phyloP scores from a whole-genome alignment of 352 stramenopile genomes.

The Pythium insidiosum region DNA sequence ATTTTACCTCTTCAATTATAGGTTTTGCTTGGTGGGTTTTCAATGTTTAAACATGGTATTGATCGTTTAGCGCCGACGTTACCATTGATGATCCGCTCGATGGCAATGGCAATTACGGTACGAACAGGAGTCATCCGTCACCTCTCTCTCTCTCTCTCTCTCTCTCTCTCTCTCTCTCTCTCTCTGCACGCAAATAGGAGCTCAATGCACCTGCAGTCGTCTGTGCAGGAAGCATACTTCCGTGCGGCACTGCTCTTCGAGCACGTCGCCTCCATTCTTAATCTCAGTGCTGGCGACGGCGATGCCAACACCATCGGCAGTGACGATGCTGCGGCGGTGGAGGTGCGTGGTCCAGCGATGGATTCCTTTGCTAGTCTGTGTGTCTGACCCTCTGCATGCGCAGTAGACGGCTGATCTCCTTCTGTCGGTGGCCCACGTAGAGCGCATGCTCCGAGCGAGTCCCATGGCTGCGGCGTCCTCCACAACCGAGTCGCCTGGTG shows the following conservation, averaged over 20 bases:
- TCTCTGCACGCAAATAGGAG: not conserved
- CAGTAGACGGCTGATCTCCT: constrained; percentile 18
- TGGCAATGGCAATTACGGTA: too few relatives aligned
- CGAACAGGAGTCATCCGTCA: too few relatives aligned
- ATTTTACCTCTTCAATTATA: too few relatives aligned
- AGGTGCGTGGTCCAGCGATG: too few relatives aligned
- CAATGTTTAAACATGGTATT: too few relatives aligned
- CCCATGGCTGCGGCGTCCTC: not conserved
- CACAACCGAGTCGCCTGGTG: not conserved
- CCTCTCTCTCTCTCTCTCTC: too few relatives aligned
- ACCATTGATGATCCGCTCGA: too few relatives aligned
- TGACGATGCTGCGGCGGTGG: too few relatives aligned
- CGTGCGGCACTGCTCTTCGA: constrained; percentile 24
- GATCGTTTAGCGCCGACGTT: too few relatives aligned
- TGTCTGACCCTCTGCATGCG: too few relatives aligned
- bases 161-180: not conserved
- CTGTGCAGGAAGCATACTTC: constrained; percentile 19
- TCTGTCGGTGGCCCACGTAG: constrained; percentile 19
- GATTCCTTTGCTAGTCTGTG: too few relatives aligned
- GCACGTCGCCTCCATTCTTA: constrained; percentile 21
- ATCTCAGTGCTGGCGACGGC: constrained; percentile 6
- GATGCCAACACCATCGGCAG: constrained; percentile 9
- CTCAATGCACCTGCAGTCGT: not conserved
- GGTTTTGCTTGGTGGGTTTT: too few relatives aligned
- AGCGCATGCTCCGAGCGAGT: constrained; percentile 18